Evolutionary conservation across 768 basidiomycete species (phyloP).

Genomic region (Suillus subalutaceus): DNA sequence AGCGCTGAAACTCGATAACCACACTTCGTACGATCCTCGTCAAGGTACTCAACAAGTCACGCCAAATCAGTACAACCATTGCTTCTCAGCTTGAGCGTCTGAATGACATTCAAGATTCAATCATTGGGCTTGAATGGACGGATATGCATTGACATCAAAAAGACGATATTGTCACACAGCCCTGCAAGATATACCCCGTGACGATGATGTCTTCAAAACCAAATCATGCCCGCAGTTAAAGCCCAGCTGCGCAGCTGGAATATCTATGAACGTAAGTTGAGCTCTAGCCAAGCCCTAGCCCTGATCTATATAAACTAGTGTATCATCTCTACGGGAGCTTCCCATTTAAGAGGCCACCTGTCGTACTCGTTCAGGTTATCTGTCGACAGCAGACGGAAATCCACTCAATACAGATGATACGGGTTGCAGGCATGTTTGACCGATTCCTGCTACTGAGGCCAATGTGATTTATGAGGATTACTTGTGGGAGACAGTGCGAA

Average conservation of each 20-base stretch:
- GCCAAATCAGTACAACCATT: background rate
- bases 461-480: background rate
- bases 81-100: background rate
- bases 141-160: background rate
- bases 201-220: background rate
- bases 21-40: background rate
- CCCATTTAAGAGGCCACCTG: conserved; percentile 62
- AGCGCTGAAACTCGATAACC: background rate
- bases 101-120: background rate
- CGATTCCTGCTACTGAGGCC: background rate
- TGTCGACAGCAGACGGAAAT: conserved; percentile 51
- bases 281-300: background rate
- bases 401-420: conserved; percentile 50
- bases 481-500: background rate
- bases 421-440: conserved; percentile 34
- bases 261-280: background rate
- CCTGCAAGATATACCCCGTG: background rate
- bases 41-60: background rate
- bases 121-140: background rate
- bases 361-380: conserved; percentile 45
- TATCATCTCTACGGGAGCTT: conserved; percentile 61
- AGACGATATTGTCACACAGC: background rate
- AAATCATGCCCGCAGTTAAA: background rate
- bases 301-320: conserved; percentile 21
- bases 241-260: background rate